Evolutionary conservation across 2,329 filamentous ascomycete genomes (phyloP).

Genomic region (Pleurostoma richardsiae): DNA sequence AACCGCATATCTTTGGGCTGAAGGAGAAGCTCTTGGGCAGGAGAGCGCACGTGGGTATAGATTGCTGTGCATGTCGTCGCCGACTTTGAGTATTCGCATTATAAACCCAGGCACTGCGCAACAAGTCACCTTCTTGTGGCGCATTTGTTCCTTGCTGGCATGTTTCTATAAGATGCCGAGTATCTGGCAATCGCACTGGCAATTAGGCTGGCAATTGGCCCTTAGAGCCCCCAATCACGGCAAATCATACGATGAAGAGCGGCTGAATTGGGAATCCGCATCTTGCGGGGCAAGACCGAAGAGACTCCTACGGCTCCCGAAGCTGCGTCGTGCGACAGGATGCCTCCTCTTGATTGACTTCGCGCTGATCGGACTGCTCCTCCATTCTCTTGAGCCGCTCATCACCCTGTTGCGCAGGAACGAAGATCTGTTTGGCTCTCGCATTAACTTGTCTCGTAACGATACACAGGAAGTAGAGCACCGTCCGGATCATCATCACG

Average conservation of each 20-base stretch:
- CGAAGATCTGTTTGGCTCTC: slow-evolving; percentile 22
- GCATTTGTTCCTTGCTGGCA: no score
- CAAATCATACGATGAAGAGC: not conserved
- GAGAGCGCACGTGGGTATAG: no score
- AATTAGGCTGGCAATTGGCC: not conserved
- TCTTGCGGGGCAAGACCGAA: not conserved
- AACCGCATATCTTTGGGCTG: no score
- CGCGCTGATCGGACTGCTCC: slow-evolving; percentile 50
- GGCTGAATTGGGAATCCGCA: not conserved
- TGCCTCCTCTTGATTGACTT: slow-evolving; percentile 44
- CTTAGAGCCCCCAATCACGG: not conserved
- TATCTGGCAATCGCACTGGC: no score
- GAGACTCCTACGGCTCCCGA: not conserved
- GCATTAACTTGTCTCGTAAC: slow-evolving; percentile 10
- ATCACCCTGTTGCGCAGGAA: slow-evolving; percentile 59
- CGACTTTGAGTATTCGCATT: no score
- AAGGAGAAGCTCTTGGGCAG: no score
- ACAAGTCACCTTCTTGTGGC: no score
- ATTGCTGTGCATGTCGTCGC: no score
- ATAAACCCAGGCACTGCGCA: no score
- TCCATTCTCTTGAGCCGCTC: slow-evolving; percentile 66
- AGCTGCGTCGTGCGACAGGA: slow-evolving; percentile 31
- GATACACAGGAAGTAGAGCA: not conserved
- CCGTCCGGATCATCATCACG: not conserved
- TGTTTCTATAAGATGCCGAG: not conserved